These are phyloP conservation scores for Backusella australiensis DNA, from an alignment of 192 early-diverging fungal species.

Conservation along the genomic window DNA sequence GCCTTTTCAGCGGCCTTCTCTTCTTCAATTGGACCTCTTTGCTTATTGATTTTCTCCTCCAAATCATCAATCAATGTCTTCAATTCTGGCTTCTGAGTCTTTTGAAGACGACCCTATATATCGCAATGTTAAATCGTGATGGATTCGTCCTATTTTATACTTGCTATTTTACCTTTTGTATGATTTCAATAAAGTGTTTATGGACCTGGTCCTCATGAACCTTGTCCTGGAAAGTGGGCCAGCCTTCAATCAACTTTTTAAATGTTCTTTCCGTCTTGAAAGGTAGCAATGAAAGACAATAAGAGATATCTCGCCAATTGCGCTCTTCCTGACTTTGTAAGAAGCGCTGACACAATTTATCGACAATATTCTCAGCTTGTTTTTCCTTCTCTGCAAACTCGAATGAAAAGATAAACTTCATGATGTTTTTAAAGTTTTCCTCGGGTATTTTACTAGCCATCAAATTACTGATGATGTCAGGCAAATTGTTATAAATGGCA, in stretches of 20 bases:
- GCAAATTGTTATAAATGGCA: slow-evolving; percentile 98
- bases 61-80: slow-evolving; percentile 85
- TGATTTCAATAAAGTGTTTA: slow-evolving; percentile 86
- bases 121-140: not conserved
- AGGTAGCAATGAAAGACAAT: slow-evolving; percentile 85
- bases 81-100: slow-evolving; percentile 71
- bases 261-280: slow-evolving; percentile 87
- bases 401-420: slow-evolving; percentile 86
- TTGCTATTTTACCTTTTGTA: slow-evolving; percentile 63
- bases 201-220: slow-evolving; percentile 80
- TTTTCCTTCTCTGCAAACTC: slow-evolving; percentile 91
- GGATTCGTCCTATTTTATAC: not conserved
- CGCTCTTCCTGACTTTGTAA: slow-evolving; percentile 73
- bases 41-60: slow-evolving; percentile 73
- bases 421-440: slow-evolving; percentile 81
- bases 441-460: slow-evolving; percentile 77
- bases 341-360: slow-evolving; percentile 96
- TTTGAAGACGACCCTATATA: slow-evolving; percentile 54
- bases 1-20: not conserved
- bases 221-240: slow-evolving; percentile 90
- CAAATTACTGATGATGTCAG: slow-evolving; percentile 96
- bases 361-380: slow-evolving; percentile 92
- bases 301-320: slow-evolving; percentile 92
- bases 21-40: not conserved
- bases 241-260: slow-evolving; percentile 79